Conservation (phyloP, 768 basidiomycete species). For the Rickenella mellea region DNA sequence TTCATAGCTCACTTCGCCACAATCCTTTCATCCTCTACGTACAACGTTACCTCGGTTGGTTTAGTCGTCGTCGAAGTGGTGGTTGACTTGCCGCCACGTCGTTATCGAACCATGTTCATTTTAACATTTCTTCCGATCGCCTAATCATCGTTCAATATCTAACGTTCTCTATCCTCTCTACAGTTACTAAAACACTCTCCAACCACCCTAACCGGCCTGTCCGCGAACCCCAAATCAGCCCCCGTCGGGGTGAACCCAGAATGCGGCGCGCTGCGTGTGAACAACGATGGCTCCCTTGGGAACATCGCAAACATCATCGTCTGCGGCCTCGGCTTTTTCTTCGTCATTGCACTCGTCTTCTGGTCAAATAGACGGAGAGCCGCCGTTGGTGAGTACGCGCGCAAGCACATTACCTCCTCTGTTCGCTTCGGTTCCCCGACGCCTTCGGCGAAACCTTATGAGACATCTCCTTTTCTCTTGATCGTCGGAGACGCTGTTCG, state of each 20-base stretch:
- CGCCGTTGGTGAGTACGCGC: conserved; percentile 74
- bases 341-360: conserved; percentile 48
- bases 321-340: conserved; percentile 63
- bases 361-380: conserved; percentile 62
- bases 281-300: conserved; percentile 49
- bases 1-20: too few species aligned
- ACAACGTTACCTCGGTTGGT: too few species aligned
- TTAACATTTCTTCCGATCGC: conserved; percentile 1
- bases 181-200: conserved; percentile 23
- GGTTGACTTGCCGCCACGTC: too few species aligned
- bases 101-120: too few species aligned
- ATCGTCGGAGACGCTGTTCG: not conserved
- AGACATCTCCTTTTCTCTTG: not conserved
- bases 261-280: conserved; percentile 68
- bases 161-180: conserved; percentile 11
- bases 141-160: conserved; percentile 11
- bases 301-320: conserved; percentile 83
- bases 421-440: conserved; percentile 1
- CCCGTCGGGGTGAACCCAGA: conserved; percentile 76
- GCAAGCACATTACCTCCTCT: not conserved
- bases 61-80: too few species aligned
- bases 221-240: conserved; percentile 38
- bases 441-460: not conserved
- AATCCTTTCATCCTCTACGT: conserved; percentile 8
- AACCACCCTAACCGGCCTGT: conserved; percentile 28